Conservation (phyloP, 805 yeast genomes). For the Wickerhamomyces chaumierensis region DNA sequence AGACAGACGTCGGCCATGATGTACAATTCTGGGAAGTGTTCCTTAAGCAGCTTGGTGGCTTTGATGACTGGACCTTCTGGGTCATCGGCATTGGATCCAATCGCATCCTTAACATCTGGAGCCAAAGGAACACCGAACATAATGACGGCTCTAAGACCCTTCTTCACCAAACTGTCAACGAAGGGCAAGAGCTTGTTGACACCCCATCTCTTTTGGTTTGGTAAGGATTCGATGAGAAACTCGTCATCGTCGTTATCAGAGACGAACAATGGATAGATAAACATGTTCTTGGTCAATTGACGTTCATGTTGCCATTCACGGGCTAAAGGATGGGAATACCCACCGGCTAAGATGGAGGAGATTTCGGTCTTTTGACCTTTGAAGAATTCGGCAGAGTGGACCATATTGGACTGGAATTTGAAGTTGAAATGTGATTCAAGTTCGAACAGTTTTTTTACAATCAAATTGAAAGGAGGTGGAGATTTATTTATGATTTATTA, state of each 20-base stretch:
- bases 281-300: constrained; percentile 76
- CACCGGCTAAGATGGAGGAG: constrained; percentile 80
- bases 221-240: constrained; percentile 61
- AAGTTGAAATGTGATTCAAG: no score
- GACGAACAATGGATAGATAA: constrained; percentile 85
- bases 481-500: no score
- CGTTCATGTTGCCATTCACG: constrained; percentile 89
- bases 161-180: constrained; percentile 55
- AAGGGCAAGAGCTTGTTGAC: constrained; percentile 66
- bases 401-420: constrained; percentile 21
- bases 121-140: constrained; percentile 85
- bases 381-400: constrained; percentile 63
- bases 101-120: constrained; percentile 64
- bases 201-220: constrained; percentile 84
- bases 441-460: no score
- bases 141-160: constrained; percentile 80
- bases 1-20: constrained; percentile 92
- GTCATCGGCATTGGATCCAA: constrained; percentile 88
- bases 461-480: no score
- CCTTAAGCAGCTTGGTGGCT: constrained; percentile 55
- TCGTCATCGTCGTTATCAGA: constrained; percentile 78
- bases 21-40: constrained; percentile 69
- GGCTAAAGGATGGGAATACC: constrained; percentile 81
- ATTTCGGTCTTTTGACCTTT: constrained; percentile 47
- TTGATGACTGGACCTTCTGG: constrained; percentile 91